A percentile compares a stretch with the other conserved stretches of the same genome.
phyloP scores from a whole-genome alignment of 2,329 filamentous ascomycete genomes.

The Ophiostoma pallidulum region DNA sequence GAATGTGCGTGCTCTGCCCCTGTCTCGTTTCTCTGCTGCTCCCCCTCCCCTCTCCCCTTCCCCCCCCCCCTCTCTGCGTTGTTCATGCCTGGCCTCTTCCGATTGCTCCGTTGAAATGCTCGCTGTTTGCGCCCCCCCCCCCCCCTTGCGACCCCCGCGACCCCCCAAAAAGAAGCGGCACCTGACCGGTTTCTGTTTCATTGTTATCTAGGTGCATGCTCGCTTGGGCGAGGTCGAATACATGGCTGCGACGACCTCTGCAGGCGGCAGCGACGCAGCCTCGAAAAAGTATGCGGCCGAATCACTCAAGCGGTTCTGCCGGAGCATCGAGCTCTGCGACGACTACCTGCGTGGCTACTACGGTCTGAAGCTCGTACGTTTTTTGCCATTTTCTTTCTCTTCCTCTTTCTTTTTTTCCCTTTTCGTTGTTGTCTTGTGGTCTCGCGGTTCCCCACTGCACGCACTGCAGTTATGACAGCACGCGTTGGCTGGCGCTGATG shows the following conservation, averaged over 20 bases:
- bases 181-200: neutral
- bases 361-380: conserved; percentile 67
- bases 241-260: conserved; percentile 47
- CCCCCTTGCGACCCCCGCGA: too few species aligned
- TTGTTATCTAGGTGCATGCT: conserved; percentile 62
- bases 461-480: too few species aligned
- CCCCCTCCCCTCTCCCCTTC: too few species aligned
- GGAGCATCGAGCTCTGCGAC: conserved; percentile 88
- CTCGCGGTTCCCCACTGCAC: neutral
- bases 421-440: neutral
- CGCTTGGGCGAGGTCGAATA: conserved; percentile 75
- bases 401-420: too few species aligned
- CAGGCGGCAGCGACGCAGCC: conserved; percentile 28
- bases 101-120: neutral
- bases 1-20: conserved; percentile 56
- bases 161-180: too few species aligned
- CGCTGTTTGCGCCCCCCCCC: neutral
- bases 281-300: conserved; percentile 52
- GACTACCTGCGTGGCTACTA: conserved; percentile 89
- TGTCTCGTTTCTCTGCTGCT: neutral
- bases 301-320: conserved; percentile 74
- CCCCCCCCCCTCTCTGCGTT: too few species aligned
- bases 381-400: neutral
- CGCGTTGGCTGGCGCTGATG: neutral
- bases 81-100: neutral